Conservation (phyloP, 2,329 filamentous ascomycete species). For the Venturiaceae sp. region DNA sequence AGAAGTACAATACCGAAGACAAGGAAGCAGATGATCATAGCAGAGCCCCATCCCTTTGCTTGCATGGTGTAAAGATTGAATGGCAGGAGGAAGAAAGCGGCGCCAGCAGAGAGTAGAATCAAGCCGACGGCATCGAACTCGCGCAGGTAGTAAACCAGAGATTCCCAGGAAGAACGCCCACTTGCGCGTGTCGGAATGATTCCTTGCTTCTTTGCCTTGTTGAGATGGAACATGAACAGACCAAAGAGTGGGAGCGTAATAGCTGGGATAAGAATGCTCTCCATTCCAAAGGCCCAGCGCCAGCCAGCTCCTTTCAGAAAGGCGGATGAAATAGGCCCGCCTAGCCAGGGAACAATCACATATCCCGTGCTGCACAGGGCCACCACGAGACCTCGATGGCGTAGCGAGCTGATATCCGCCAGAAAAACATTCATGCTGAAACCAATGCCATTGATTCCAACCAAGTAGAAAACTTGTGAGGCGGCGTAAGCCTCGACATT, state of each 20-base stretch:
- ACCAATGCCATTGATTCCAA: constrained; percentile 49
- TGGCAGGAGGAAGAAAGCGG: constrained; percentile 57
- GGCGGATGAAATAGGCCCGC: constrained; percentile 45
- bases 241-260: constrained; percentile 51
- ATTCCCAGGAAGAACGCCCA: constrained; percentile 37
- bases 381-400: constrained; percentile 55
- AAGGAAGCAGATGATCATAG: constrained; percentile 31
- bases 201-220: constrained; percentile 45
- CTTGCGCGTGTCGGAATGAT: constrained; percentile 30
- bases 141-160: constrained; percentile 42
- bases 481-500: constrained; percentile 51
- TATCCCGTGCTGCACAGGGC: constrained; percentile 55
- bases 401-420: constrained; percentile 55
- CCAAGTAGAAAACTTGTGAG: constrained; percentile 51
- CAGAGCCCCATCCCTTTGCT: constrained; percentile 20
- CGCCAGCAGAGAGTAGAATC: constrained; percentile 48
- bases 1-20: constrained; percentile 26
- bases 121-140: constrained; percentile 58
- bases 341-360: constrained; percentile 55
- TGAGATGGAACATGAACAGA: constrained; percentile 18
- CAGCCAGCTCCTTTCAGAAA: constrained; percentile 48
- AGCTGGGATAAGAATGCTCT: constrained; percentile 53
- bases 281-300: constrained; percentile 61
- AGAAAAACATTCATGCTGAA: constrained; percentile 57
- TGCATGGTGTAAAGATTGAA: constrained; percentile 40